Evolutionary conservation across 345 rosid genomes (phyloP).

Genomic region (Linum trigynum): DNA sequence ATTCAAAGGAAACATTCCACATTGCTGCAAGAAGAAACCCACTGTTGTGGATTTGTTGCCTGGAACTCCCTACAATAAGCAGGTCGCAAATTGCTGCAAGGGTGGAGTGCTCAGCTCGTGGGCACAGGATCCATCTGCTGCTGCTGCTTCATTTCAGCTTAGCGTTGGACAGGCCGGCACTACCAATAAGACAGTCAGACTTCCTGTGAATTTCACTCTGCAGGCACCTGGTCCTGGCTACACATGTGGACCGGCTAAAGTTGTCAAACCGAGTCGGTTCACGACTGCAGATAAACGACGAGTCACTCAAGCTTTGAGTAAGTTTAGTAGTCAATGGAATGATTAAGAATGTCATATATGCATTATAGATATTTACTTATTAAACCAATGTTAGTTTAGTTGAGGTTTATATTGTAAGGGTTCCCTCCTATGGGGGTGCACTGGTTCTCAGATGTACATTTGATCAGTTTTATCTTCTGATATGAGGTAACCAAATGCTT

Average conservation of each 20-base stretch:
- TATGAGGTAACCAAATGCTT: background rate
- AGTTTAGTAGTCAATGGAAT: constrained; percentile 19
- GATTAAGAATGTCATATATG: background rate
- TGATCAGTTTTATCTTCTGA: background rate
- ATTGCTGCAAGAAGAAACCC: constrained; percentile 73
- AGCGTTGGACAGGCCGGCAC: constrained; percentile 77
- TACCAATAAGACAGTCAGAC: constrained; percentile 50
- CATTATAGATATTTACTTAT: background rate
- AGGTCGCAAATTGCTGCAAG: constrained; percentile 71
- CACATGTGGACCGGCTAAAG: constrained; percentile 58
- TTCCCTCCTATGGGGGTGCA: background rate
- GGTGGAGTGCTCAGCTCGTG: constrained; percentile 77
- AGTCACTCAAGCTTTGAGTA: constrained; percentile 74
- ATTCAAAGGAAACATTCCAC: constrained; percentile 70
- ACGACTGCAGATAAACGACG: constrained; percentile 51
- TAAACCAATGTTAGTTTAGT: background rate
- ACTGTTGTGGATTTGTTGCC: constrained; percentile 77
- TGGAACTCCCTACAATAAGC: constrained; percentile 61
- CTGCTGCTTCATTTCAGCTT: constrained; percentile 66
- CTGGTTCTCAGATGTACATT: background rate
- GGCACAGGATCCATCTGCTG: constrained; percentile 65
- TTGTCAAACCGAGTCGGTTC: constrained; percentile 46
- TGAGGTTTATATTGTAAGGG: background rate
- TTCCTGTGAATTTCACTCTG: constrained; percentile 69
- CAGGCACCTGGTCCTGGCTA: constrained; percentile 85